phyloP scores from a whole-genome alignment of 805 yeast genomes.

The Novakomyces olei region DNA sequence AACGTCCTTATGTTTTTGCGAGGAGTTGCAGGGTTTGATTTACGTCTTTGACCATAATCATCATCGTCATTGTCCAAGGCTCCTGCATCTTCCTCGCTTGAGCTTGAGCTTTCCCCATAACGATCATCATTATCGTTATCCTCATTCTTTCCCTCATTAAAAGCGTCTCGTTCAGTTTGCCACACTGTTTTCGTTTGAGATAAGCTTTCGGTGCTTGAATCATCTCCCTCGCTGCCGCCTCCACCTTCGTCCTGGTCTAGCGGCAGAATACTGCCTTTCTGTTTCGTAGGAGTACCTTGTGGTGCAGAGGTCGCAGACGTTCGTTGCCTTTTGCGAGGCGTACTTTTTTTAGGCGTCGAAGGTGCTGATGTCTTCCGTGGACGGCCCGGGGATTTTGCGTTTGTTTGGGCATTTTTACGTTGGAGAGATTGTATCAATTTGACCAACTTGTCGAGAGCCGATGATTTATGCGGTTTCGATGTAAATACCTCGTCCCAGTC shows the following conservation, averaged over 20 bases:
- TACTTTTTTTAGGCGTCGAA: neutral
- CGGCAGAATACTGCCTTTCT: too few relatives aligned
- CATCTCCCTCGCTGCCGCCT: too few relatives aligned
- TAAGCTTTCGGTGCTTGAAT: neutral
- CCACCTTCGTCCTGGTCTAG: conserved; percentile 2
- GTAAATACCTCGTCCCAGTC: conserved; percentile 2
- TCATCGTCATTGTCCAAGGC: neutral
- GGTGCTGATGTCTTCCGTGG: neutral
- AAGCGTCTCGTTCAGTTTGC: neutral
- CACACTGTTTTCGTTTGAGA: neutral
- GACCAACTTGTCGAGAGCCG: neutral
- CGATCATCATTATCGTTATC: neutral
- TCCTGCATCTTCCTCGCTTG: neutral
- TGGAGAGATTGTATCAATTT: conserved; percentile 1
- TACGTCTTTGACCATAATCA: neutral
- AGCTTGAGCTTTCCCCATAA: neutral
- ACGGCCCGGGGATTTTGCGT: neutral
- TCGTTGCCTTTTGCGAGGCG: neutral
- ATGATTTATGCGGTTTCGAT: neutral
- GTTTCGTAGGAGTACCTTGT: neutral
- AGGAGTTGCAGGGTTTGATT: neutral
- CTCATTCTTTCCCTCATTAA: neutral
- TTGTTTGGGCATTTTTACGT: neutral
- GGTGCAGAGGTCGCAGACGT: neutral
- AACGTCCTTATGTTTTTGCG: neutral